Conservation (phyloP, 2,329 filamentous ascomycete genomes). For the Botrytis medusae region DNA sequence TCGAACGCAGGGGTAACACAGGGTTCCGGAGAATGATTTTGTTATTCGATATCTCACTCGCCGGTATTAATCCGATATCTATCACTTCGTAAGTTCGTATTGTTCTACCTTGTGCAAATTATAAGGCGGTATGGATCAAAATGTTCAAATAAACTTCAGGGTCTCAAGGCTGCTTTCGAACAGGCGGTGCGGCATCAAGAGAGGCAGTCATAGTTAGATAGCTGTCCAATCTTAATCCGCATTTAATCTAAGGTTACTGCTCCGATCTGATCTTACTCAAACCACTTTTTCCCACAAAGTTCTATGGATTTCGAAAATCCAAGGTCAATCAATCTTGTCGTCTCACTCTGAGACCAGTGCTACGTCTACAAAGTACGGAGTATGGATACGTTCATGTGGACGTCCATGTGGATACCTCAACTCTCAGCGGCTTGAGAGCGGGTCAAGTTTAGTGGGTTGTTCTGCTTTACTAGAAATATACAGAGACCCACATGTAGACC, state of each 20-base stretch:
- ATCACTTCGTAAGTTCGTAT: background rate
- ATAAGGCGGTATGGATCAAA: background rate
- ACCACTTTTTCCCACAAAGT: background rate
- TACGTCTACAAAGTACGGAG: background rate
- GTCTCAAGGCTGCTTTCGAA: background rate
- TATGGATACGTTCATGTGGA: background rate
- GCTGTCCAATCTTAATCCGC: background rate
- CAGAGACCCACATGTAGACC: background rate
- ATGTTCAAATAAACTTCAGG: background rate
- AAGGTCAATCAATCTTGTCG: background rate
- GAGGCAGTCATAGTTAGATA: background rate
- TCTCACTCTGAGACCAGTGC: conserved; percentile 3
- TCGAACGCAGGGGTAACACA: background rate
- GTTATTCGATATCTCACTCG: background rate
- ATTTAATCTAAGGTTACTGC: background rate
- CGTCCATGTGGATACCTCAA: background rate
- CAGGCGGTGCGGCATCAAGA: background rate
- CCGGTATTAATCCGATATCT: conserved; percentile 6
- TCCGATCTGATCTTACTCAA: background rate
- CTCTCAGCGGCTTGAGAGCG: background rate
- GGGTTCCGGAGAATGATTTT: background rate
- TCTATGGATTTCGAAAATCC: background rate
- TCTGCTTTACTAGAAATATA: background rate
- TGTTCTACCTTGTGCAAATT: background rate
- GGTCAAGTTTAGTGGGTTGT: background rate